Evolutionary conservation across 1,139 yeast species (phyloP).

Genomic region (Debaryomycetaceae sp.): DNA sequence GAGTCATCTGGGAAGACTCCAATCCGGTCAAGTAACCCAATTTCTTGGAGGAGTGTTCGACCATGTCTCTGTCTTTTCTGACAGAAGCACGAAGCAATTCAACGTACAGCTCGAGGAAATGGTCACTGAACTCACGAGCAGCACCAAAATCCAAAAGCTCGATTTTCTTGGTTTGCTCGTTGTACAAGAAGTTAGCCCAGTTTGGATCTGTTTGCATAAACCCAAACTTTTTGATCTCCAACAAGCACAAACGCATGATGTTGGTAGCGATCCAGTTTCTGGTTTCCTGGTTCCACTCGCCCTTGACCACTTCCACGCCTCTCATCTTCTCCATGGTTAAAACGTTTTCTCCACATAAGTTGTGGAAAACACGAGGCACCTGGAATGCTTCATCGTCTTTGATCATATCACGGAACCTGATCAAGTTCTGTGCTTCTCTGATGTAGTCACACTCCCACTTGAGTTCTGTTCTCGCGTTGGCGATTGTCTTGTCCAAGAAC

Average conservation of each 20-base stretch:
- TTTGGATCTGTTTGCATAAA: conserved; percentile 99
- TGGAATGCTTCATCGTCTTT: conserved; percentile 66
- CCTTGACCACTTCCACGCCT: conserved; percentile 80
- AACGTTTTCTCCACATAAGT: conserved; percentile 76
- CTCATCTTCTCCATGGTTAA: conserved; percentile 87
- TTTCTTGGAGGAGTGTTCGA: conserved; percentile 62
- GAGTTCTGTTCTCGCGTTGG: conserved; percentile 87
- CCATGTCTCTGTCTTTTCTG: conserved; percentile 59
- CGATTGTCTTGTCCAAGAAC: conserved; percentile 87
- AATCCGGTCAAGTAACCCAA: conserved; percentile 91
- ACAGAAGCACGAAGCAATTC: conserved; percentile 77
- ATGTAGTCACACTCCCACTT: conserved; percentile 98
- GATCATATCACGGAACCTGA: conserved; percentile 60
- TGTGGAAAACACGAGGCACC: conserved; percentile 80
- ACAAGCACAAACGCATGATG: conserved; percentile 81
- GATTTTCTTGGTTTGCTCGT: conserved; percentile 58
- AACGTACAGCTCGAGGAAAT: conserved; percentile 68
- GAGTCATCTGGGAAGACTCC: conserved; percentile 82
- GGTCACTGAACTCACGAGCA: conserved; percentile 67
- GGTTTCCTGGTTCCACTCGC: conserved; percentile 70
- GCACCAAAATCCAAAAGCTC: conserved; percentile 96
- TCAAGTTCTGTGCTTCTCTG: conserved; percentile 81
- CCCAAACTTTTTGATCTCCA: conserved; percentile 78
- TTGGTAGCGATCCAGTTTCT: conserved; percentile 80
- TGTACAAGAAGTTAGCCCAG: conserved; percentile 96